Evolutionary conservation across 2,329 filamentous ascomycete species (phyloP).

Genomic region (Dendryphion nanum): DNA sequence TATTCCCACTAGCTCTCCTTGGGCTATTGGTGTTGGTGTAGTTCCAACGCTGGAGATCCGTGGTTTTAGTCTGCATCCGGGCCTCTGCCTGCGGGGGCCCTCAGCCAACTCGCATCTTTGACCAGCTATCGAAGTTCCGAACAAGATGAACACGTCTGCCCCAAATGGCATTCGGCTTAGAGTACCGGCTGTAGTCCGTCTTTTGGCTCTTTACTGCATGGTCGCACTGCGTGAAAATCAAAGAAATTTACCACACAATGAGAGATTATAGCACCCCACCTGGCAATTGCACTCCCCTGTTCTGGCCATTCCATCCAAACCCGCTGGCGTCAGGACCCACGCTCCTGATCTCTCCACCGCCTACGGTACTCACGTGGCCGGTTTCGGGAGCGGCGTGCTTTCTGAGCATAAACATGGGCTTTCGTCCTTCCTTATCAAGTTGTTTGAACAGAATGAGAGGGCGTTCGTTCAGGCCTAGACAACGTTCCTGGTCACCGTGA

Average conservation of each 20-base stretch:
- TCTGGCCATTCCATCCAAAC: conserved; percentile 18
- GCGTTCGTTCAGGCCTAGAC: conserved; percentile 86
- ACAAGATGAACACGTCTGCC: not conserved
- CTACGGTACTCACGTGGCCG: conserved; percentile 43
- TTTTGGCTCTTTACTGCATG: not conserved
- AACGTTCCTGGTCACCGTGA: conserved; percentile 96
- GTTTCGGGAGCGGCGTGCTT: conserved; percentile 58
- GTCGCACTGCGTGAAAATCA: not conserved
- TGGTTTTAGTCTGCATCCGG: too few relatives aligned
- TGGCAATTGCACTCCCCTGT: conserved; percentile 26
- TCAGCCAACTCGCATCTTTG: not conserved
- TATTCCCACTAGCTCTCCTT: too few relatives aligned
- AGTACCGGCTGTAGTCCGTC: not conserved
- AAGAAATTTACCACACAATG: not conserved
- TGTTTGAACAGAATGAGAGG: conserved; percentile 97
- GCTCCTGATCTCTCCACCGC: conserved; percentile 30
- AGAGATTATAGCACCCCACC: conserved; percentile 31
- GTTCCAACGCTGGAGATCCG: too few relatives aligned
- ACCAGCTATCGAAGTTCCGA: not conserved
- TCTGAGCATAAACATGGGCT: conserved; percentile 98
- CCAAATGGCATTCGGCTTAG: not conserved
- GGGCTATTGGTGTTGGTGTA: too few relatives aligned
- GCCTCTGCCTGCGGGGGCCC: conserved; percentile 1
- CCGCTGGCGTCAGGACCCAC: conserved; percentile 8
- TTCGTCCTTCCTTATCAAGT: conserved; percentile 92